A percentile compares a stretch with the other conserved stretches of the same genome.
These are phyloP conservation scores for Gossypium schwendimanii DNA, from an alignment of 441 rosid species.

Conservation along the genomic window DNA sequence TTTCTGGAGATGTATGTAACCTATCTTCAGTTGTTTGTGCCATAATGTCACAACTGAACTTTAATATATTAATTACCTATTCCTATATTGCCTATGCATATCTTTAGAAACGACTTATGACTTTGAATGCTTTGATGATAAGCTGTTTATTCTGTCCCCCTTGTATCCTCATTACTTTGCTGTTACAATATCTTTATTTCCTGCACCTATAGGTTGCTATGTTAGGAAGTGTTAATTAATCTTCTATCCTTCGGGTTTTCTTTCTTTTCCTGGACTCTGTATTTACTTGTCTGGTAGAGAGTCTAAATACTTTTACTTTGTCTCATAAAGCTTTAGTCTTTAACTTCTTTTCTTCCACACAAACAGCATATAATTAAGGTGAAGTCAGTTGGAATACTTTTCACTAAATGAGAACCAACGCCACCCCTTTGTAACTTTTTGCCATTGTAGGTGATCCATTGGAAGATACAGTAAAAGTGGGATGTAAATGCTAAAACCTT, in stretches of 20 bases:
- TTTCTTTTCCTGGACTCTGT: not conserved
- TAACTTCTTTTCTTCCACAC: not conserved
- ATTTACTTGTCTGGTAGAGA: not conserved
- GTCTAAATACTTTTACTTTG: not conserved
- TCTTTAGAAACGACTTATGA: not conserved
- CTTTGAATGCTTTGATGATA: not conserved
- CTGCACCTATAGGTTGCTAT: not conserved
- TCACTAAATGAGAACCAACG: not conserved
- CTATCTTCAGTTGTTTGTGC: not conserved
- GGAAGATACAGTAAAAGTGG: not conserved
- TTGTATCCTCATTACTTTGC: not conserved
- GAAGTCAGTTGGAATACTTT: not conserved
- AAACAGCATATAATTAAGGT: not conserved
- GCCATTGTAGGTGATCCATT: not conserved
- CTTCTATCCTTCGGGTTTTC: not conserved
- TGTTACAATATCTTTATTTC: not conserved
- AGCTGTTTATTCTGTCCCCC: not conserved
- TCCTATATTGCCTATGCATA: not conserved
- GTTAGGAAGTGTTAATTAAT: not conserved
- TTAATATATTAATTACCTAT: not conserved
- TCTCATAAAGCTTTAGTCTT: not conserved
- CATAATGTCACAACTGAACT: not conserved
- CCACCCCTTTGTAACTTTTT: not conserved
- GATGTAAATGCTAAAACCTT: not conserved
- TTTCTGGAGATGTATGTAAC: not conserved